phyloP scores from a whole-genome alignment of 768 basidiomycete species.

The Phlegmacium glaucopus region DNA sequence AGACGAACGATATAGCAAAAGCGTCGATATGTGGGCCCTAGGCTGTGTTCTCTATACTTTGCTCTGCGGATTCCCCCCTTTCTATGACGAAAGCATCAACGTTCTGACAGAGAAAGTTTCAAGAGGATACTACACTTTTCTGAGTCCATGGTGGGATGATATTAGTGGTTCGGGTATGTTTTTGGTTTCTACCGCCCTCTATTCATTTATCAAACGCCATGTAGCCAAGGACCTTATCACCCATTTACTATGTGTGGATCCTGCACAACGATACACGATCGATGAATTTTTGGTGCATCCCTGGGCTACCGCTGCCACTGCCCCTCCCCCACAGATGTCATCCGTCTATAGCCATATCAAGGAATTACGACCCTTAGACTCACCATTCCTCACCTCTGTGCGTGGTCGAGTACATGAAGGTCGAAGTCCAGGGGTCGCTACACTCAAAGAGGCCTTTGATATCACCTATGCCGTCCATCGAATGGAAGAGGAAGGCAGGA shows the following conservation, averaged over 20 bases:
- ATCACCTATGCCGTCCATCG: conserved; percentile 98
- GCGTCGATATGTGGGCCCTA: conserved; percentile 99
- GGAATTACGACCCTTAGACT: conserved; percentile 63
- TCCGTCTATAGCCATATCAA: conserved; percentile 47
- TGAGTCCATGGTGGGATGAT: conserved; percentile 99
- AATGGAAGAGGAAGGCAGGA: conserved; percentile 97
- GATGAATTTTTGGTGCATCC: conserved; percentile 97
- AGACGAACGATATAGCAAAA: conserved; percentile 94
- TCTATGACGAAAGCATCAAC: conserved; percentile 98
- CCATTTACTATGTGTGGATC: conserved; percentile 94
- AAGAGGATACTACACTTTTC: conserved; percentile 94
- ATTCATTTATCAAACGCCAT: background rate
- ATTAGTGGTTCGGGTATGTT: conserved; percentile 72
- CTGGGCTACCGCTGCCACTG: conserved; percentile 79
- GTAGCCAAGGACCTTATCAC: conserved; percentile 93
- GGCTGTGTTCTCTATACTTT: conserved; percentile 99
- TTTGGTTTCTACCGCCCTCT: background rate
- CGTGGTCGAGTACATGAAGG: conserved; percentile 67
- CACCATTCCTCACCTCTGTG: conserved; percentile 81
- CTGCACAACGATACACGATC: conserved; percentile 93
- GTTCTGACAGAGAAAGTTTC: conserved; percentile 99
- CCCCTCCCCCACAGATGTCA: conserved; percentile 62
- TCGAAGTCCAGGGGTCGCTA: conserved; percentile 88
- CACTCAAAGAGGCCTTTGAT: conserved; percentile 97
- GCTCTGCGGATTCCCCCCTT: conserved; percentile 95